Conservation (phyloP, 805 yeast species). For the Metschnikowia proteae region DNA sequence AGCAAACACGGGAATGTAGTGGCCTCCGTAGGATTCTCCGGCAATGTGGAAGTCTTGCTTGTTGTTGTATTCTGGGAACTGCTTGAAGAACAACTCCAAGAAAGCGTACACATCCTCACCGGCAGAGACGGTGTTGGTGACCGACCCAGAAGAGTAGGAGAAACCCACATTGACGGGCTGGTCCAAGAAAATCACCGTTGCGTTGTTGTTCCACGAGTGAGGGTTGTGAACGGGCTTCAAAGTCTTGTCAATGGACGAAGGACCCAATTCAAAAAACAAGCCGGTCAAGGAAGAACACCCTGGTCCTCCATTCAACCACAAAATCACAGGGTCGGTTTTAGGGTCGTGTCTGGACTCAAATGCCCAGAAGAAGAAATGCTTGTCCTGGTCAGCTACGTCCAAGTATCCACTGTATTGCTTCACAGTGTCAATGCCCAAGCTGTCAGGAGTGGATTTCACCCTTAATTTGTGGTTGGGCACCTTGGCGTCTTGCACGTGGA, state of each 20-base stretch:
- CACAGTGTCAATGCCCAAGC: constrained; percentile 74
- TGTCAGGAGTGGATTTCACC: constrained; percentile 19
- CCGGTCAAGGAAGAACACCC: constrained; percentile 94
- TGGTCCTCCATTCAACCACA: constrained; percentile 97
- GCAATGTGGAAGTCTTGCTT: constrained; percentile 68
- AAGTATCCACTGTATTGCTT: constrained; percentile 83
- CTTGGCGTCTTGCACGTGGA: constrained; percentile 36
- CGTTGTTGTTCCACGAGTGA: constrained; percentile 86
- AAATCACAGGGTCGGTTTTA: constrained; percentile 73
- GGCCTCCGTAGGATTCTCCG: constrained; percentile 94
- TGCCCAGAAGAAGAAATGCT: constrained; percentile 90
- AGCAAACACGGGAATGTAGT: constrained; percentile 88
- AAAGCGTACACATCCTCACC: constrained; percentile 85
- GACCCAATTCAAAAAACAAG: constrained; percentile 86
- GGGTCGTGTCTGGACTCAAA: constrained; percentile 78
- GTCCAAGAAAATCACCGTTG: constrained; percentile 85
- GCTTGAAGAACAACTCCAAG: constrained; percentile 75
- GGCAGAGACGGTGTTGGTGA: constrained; percentile 73
- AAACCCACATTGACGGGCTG: constrained; percentile 94
- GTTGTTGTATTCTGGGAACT: constrained; percentile 66
- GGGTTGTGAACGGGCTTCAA: constrained; percentile 75
- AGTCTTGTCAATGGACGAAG: constrained; percentile 65
- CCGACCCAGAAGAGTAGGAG: constrained; percentile 67
- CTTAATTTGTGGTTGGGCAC: constrained; percentile 32
- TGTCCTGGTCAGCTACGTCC: constrained; percentile 76